Conservation (phyloP, 371 early-diverging fungal genomes). For the Zancudomyces culisetae region DNA sequence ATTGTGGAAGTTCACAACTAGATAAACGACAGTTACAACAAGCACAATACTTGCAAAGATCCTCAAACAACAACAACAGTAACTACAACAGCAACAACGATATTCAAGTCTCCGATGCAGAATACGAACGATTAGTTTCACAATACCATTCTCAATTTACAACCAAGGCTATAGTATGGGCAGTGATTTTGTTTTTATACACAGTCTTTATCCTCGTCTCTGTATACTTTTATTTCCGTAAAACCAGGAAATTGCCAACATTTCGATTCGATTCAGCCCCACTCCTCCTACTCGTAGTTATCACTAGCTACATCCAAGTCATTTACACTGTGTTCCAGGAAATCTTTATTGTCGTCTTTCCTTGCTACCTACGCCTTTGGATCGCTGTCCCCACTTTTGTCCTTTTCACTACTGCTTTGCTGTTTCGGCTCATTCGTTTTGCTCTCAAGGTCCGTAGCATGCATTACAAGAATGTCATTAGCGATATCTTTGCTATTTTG, state of each 20-base stretch:
- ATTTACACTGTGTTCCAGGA: constrained; percentile 1
- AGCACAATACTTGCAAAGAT: no score
- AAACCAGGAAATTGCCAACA: not conserved
- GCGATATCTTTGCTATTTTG: not conserved
- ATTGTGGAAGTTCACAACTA: no score
- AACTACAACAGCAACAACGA: no score
- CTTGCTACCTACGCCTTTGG: constrained; percentile 4
- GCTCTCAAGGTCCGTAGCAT: constrained; percentile 1
- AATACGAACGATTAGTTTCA: no score
- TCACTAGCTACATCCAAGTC: not conserved
- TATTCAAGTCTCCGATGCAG: no score
- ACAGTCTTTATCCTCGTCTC: not conserved
- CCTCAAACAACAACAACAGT: no score
- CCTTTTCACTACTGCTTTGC: not conserved
- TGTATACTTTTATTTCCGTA: not conserved
- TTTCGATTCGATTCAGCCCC: constrained; percentile 1
- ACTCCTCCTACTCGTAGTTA: not conserved
- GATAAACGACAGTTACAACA: no score
- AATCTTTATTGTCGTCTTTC: constrained; percentile 1
- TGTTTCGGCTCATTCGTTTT: constrained; percentile 2
- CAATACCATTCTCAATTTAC: no score
- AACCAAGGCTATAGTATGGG: constrained; percentile 4
- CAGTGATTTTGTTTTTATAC: not conserved
- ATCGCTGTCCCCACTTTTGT: not conserved
- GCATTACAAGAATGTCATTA: not conserved